These are phyloP conservation scores for Termitomyces sp. DNA, from an alignment of 768 basidiomycete genomes.

Conservation along the genomic window DNA sequence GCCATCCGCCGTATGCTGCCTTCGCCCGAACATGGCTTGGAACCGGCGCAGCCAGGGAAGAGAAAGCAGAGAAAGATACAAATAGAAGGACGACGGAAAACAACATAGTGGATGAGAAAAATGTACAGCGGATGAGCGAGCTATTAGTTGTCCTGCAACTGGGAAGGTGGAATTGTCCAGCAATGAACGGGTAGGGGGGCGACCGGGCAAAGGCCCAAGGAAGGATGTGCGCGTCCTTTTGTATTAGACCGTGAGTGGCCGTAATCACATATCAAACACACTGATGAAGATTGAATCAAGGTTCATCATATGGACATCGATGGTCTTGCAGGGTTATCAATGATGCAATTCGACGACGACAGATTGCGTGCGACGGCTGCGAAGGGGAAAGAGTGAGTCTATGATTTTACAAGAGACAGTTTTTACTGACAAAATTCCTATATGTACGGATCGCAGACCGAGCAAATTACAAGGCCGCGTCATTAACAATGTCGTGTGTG, in stretches of 20 bases:
- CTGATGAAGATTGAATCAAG: neutral
- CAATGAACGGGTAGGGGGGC: slow-evolving; percentile 9
- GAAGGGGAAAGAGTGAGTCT: neutral
- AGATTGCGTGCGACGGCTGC: neutral
- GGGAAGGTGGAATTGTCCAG: slow-evolving; percentile 7
- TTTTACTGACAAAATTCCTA: neutral
- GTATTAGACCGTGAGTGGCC: neutral
- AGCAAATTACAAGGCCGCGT: neutral
- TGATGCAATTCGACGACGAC: neutral
- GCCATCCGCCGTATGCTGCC: slow-evolving; percentile 5
- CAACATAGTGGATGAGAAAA: slow-evolving; percentile 3
- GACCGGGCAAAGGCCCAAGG: slow-evolving; percentile 3
- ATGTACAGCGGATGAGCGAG: slow-evolving; percentile 3
- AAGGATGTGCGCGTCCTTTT: neutral
- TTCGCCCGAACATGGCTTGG: neutral
- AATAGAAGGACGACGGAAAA: slow-evolving; percentile 4
- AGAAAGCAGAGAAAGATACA: slow-evolving; percentile 1
- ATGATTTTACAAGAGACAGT: neutral
- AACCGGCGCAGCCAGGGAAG: slow-evolving; percentile 9
- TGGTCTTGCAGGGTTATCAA: too few species aligned
- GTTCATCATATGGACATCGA: neutral
- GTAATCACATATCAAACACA: neutral
- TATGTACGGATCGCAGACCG: neutral
- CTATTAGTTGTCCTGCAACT: slow-evolving; percentile 15
- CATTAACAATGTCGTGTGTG: neutral